phyloP scores from a whole-genome alignment of 805 yeast species.

The Ogataea siamensis region DNA sequence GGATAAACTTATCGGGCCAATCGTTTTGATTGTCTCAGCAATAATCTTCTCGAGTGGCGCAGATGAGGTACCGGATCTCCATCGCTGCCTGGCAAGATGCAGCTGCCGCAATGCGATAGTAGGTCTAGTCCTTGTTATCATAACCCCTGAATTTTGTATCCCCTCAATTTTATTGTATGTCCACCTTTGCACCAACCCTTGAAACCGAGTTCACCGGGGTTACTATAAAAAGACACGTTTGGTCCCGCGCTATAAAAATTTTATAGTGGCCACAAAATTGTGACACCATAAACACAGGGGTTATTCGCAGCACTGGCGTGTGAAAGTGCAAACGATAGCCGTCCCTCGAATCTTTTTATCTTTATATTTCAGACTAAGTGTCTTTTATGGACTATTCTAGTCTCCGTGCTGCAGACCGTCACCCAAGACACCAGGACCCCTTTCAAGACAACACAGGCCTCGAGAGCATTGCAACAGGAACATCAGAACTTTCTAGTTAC shows the following conservation, averaged over 20 bases:
- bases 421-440: conserved; percentile 1
- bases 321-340: too few species aligned
- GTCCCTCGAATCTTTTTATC: too few species aligned
- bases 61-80: background rate
- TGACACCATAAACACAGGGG: background rate
- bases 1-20: conserved; percentile 75
- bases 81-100: background rate
- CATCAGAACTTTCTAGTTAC: background rate
- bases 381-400: conserved; percentile 5
- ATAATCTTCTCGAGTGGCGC: conserved; percentile 31
- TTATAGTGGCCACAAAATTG: background rate
- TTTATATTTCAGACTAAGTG: background rate
- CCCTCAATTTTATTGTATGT: background rate
- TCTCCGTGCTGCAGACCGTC: background rate
- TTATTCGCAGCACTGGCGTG: background rate
- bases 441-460: background rate
- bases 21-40: conserved; percentile 52
- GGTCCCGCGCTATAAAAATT: conserved; percentile 1
- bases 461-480: conserved; percentile 1
- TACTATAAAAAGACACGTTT: conserved; percentile 1
- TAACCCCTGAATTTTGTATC: background rate
- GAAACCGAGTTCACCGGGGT: background rate
- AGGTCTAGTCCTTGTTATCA: background rate
- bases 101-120: background rate
- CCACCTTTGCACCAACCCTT: conserved; percentile 2